Percentiles rank a stretch among this genome's conserved stretches.
phyloP scores from a whole-genome alignment of 2,329 filamentous ascomycete species.

The Cytospora chrysosperma region DNA sequence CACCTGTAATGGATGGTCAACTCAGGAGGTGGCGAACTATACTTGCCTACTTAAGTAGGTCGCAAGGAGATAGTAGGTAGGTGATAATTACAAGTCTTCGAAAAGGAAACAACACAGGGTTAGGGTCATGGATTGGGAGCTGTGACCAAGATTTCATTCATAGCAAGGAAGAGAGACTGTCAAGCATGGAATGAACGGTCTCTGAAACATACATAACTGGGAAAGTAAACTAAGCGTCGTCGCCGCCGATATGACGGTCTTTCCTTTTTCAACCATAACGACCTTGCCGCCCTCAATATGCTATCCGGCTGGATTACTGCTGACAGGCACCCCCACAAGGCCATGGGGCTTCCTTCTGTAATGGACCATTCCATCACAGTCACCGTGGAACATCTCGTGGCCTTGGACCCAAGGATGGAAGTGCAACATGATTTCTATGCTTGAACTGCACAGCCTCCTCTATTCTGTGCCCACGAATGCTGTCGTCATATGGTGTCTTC shows the following conservation, averaged over 20 bases:
- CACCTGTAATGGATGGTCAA: background rate
- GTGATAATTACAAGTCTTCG: background rate
- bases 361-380: background rate
- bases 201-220: no score
- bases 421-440: background rate
- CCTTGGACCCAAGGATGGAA: background rate
- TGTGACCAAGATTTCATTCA: no score
- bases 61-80: background rate
- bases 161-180: no score
- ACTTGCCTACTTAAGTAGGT: no score
- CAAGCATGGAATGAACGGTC: no score
- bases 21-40: background rate
- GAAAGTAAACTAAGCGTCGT: no score
- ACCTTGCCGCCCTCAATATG: no score
- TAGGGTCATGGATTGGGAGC: background rate
- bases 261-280: no score
- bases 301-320: no score
- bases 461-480: background rate
- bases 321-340: no score
- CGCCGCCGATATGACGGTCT: no score
- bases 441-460: background rate
- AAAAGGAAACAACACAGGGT: background rate
- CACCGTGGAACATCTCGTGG: background rate
- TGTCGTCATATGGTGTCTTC: background rate
- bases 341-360: background rate